Evolutionary conservation across 495 filamentous ascomycete genomes (phyloP).

Genomic region (Parathielavia appendiculata): DNA sequence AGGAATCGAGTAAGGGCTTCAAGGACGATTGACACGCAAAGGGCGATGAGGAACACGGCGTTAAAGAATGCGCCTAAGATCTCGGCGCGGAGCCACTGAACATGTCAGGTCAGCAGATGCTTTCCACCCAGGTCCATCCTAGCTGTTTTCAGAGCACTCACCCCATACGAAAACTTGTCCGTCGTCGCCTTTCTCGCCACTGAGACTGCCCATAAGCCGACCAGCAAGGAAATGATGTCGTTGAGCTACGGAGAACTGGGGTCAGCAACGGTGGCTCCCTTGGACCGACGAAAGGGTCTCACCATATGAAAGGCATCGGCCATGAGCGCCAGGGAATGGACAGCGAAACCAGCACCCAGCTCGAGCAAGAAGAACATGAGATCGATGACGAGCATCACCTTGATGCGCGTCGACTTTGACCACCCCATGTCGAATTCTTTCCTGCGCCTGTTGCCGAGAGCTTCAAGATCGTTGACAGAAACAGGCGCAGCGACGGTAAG

Average conservation of each 20-base stretch:
- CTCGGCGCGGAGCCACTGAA: slow-evolving; percentile 87
- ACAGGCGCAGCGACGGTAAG: not conserved
- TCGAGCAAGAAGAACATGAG: slow-evolving; percentile 84
- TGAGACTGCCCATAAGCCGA: slow-evolving; percentile 92
- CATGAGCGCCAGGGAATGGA: slow-evolving; percentile 86
- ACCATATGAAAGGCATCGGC: slow-evolving; percentile 99
- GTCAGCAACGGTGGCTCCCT: not conserved
- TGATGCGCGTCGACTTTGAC: slow-evolving; percentile 88
- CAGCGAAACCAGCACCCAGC: slow-evolving; percentile 74
- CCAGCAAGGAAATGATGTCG: slow-evolving; percentile 88
- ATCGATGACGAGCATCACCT: slow-evolving; percentile 89
- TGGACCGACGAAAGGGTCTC: slow-evolving; percentile 19
- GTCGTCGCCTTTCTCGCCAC: slow-evolving; percentile 75
- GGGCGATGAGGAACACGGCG: slow-evolving; percentile 90
- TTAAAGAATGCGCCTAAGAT: slow-evolving; percentile 93
- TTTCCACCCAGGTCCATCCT: not conserved
- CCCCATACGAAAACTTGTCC: slow-evolving; percentile 88
- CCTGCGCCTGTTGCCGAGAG: not conserved
- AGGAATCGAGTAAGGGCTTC: slow-evolving; percentile 87
- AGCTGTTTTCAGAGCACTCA: slow-evolving; percentile 41
- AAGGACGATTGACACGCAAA: slow-evolving; percentile 92
- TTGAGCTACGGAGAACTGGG: slow-evolving; percentile 58
- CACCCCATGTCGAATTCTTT: slow-evolving; percentile 59
- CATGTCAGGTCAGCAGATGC: slow-evolving; percentile 30
- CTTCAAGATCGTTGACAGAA: not conserved